These are phyloP conservation scores for Metschnikowia cerradonensis DNA, from an alignment of 805 yeast species.

Conservation along the genomic window DNA sequence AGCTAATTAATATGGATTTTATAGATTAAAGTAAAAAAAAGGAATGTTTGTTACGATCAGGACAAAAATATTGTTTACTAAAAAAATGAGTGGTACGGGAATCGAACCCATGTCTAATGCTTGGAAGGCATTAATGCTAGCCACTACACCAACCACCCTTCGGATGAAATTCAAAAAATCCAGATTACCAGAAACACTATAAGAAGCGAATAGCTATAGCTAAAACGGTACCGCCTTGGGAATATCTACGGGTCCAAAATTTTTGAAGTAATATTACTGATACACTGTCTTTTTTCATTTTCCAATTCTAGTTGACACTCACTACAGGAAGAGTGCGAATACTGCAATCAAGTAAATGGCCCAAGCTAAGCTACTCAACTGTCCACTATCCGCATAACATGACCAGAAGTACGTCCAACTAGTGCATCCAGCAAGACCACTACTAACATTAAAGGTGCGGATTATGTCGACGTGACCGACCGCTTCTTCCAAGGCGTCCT, in stretches of 20 bases:
- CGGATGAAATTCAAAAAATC: neutral
- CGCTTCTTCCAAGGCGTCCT: constrained; percentile 38
- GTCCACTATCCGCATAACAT: neutral
- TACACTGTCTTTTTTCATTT: too few relatives aligned
- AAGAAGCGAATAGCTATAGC: too few relatives aligned
- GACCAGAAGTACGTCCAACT: neutral
- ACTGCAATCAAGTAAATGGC: too few relatives aligned
- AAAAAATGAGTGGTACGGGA: constrained; percentile 75
- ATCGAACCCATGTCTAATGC: constrained; percentile 93
- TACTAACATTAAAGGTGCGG: constrained; percentile 1
- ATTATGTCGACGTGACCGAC: constrained; percentile 48
- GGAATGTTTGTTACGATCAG: too few relatives aligned
- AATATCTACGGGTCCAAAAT: too few relatives aligned
- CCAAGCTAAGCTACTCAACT: neutral
- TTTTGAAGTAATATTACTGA: too few relatives aligned
- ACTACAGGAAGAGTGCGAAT: constrained; percentile 1
- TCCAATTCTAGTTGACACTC: neutral
- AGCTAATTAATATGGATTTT: too few relatives aligned
- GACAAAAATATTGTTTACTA: neutral
- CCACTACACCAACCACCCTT: constrained; percentile 89
- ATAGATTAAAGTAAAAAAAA: too few relatives aligned
- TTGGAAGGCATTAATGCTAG: constrained; percentile 90
- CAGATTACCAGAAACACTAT: too few relatives aligned
- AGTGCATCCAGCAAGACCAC: neutral
- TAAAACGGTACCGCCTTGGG: too few relatives aligned